phyloP scores from a whole-genome alignment of 495 filamentous ascomycete genomes.

The Cryomyces antarcticus region DNA sequence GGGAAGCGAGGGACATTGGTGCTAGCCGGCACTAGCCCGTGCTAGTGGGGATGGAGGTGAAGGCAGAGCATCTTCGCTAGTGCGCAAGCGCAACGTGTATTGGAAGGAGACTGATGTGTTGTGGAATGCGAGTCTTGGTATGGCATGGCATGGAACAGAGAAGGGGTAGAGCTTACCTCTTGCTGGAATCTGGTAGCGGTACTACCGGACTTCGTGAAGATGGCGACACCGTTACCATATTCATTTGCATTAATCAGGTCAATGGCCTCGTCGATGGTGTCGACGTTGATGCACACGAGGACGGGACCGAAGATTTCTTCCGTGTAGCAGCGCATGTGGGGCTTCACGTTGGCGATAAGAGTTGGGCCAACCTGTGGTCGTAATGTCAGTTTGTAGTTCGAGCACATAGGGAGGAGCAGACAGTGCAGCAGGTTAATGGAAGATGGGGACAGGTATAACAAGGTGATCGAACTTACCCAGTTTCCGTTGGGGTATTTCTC shows the following conservation, averaged over 20 bases:
- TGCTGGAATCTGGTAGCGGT: constrained; percentile 44
- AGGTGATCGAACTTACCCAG: constrained; percentile 36
- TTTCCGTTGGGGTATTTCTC: constrained; percentile 92
- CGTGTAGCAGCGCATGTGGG: constrained; percentile 81
- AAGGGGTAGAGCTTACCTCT: constrained; percentile 20
- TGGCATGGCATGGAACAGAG: constrained; percentile 40
- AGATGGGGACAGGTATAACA: not conserved
- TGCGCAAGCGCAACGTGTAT: too few species aligned
- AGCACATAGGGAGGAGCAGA: not conserved
- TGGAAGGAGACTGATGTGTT: constrained; percentile 4
- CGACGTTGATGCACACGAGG: constrained; percentile 63
- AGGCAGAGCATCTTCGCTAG: too few species aligned
- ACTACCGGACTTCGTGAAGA: constrained; percentile 44
- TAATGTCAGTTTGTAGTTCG: constrained; percentile 1
- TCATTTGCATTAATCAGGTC: constrained; percentile 45
- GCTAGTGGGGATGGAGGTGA: too few species aligned
- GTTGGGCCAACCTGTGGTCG: constrained; percentile 52
- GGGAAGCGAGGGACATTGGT: too few species aligned
- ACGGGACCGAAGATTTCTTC: constrained; percentile 98
- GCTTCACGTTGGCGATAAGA: constrained; percentile 82
- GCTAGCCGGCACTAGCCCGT: too few species aligned
- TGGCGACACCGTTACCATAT: constrained; percentile 50
- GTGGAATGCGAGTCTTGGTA: constrained; percentile 14
- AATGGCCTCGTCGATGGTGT: constrained; percentile 63
- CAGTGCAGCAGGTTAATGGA: not conserved